phyloP scores from a whole-genome alignment of 1,284 basidiomycete genomes.

The Sparassis latifolia region DNA sequence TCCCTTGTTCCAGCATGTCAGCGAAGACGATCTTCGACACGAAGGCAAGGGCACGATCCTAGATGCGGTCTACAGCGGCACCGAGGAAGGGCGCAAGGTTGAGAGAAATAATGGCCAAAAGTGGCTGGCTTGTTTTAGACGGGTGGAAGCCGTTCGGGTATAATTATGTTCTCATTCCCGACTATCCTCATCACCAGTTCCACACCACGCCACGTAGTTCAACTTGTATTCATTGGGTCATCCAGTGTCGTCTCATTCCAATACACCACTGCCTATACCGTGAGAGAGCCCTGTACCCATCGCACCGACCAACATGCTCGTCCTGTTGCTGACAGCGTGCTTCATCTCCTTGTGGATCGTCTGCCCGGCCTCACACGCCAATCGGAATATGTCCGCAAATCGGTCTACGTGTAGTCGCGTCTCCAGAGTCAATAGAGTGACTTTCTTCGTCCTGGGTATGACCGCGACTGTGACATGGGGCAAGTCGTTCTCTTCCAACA shows the following conservation, averaged over 20 bases:
- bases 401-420: slow-evolving; percentile 90
- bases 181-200: neutral
- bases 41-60: slow-evolving; percentile 71
- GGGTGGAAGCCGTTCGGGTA: slow-evolving; percentile 37
- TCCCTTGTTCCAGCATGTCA: slow-evolving; percentile 81
- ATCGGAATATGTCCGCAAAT: slow-evolving; percentile 82
- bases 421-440: slow-evolving; percentile 90
- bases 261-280: too few species aligned
- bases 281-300: slow-evolving; percentile 27
- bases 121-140: slow-evolving; percentile 80
- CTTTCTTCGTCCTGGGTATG: slow-evolving; percentile 77
- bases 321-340: slow-evolving; percentile 60
- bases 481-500: slow-evolving; percentile 85
- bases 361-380: slow-evolving; percentile 74
- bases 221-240: slow-evolving; percentile 10
- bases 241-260: slow-evolving; percentile 10
- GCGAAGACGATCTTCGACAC: slow-evolving; percentile 65
- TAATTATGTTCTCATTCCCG: neutral
- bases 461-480: slow-evolving; percentile 86
- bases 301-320: slow-evolving; percentile 50
- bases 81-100: slow-evolving; percentile 97
- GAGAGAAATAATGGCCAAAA: slow-evolving; percentile 89
- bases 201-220: neutral
- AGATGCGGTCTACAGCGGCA: slow-evolving; percentile 77
- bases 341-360: slow-evolving; percentile 87